These are phyloP conservation scores for Kalmusia sp. DNA, from an alignment of 2,329 filamentous ascomycete genomes.

Conservation along the genomic window DNA sequence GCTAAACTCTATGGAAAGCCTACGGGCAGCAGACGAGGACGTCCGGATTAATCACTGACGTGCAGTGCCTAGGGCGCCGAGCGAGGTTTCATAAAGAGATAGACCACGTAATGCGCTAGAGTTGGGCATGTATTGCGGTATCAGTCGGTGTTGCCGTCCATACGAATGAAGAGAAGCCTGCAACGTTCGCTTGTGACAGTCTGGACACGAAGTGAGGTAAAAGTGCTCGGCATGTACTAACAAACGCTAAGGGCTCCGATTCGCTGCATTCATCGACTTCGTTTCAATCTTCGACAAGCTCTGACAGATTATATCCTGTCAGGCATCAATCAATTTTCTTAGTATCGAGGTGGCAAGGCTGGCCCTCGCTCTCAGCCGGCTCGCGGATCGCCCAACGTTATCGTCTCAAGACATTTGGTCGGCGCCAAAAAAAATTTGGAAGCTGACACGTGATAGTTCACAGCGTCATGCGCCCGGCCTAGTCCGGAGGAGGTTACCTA, in stretches of 20 bases:
- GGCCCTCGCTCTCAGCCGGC: not conserved
- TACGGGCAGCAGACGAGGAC: too few species aligned
- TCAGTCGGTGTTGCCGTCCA: not conserved
- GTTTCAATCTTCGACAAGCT: not conserved
- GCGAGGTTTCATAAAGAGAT: constrained; percentile 6
- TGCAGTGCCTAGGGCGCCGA: not conserved
- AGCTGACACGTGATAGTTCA: not conserved
- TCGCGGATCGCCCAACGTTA: not conserved
- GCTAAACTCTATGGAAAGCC: too few species aligned
- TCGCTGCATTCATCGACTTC: constrained; percentile 3
- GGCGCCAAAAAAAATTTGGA: not conserved
- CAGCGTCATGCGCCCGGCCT: constrained; percentile 22
- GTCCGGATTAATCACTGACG: too few species aligned
- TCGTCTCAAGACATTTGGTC: not conserved
- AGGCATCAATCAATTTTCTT: constrained; percentile 1
- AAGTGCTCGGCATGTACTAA: constrained; percentile 18
- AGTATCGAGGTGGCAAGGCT: not conserved
- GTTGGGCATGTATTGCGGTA: constrained; percentile 4
- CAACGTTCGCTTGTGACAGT: constrained; percentile 1
- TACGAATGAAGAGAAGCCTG: not conserved
- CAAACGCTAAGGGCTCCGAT: constrained; percentile 6
- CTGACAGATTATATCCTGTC: not conserved
- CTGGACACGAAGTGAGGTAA: constrained; percentile 11
- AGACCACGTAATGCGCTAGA: constrained; percentile 6
- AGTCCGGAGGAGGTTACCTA: constrained; percentile 25